Conservation (phyloP, 306 rosid species). For the Carpinus viminea region DNA sequence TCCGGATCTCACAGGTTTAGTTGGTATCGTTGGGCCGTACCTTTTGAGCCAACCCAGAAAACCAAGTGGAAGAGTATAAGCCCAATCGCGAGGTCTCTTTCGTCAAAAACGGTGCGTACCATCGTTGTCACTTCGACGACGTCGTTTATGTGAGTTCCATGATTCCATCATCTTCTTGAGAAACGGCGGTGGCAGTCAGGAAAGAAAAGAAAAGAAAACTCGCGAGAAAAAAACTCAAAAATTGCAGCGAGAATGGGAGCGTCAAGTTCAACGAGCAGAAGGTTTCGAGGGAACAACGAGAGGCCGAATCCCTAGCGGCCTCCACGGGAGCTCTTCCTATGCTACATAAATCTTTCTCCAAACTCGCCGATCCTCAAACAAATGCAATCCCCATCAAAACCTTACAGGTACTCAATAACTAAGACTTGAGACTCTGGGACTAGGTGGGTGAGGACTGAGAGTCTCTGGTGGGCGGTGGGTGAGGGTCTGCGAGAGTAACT, state of each 20-base stretch:
- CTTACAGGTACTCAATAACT: slow-evolving; percentile 47
- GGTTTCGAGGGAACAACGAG: slow-evolving; percentile 56
- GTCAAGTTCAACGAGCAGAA: slow-evolving; percentile 57
- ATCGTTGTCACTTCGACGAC: no score
- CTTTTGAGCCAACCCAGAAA: no score
- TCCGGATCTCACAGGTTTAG: not conserved
- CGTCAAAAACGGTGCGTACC: no score
- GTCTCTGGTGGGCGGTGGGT: no score
- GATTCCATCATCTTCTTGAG: no score
- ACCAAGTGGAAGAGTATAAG: not conserved
- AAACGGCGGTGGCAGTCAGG: not conserved
- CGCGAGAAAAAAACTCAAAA: not conserved
- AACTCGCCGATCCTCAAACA: slow-evolving; percentile 58
- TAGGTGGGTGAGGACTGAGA: no score
- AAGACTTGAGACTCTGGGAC: no score
- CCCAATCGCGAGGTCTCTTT: not conserved
- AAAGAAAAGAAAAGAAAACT: slow-evolving; percentile 2
- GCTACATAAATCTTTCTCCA: slow-evolving; percentile 69
- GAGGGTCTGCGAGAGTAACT: no score
- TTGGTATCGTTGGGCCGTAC: not conserved
- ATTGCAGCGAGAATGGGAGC: slow-evolving; percentile 61
- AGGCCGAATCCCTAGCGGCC: slow-evolving; percentile 62
- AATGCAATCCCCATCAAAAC: slow-evolving; percentile 46
- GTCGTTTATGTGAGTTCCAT: no score
- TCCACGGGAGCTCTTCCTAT: slow-evolving; percentile 80